Evolutionary conservation across 495 filamentous ascomycete species (phyloP).

Genomic region (Neurospora sp.): DNA sequence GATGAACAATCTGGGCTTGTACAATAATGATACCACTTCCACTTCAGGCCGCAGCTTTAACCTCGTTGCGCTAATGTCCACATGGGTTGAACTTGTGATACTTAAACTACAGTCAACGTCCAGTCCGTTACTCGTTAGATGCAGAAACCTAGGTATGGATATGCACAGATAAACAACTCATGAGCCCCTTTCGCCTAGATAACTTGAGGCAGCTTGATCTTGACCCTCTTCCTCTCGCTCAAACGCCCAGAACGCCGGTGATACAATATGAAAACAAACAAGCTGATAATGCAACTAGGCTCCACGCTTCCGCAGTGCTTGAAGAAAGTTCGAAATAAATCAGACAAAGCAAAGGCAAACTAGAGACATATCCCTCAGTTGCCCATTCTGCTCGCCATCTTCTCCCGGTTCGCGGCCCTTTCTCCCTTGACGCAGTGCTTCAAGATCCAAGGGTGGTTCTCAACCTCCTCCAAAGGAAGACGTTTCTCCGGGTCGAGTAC

Average conservation of each 20-base stretch:
- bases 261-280: background rate
- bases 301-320: background rate
- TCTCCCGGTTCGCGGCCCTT: constrained; percentile 43
- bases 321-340: background rate
- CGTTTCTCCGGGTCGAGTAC: constrained; percentile 92
- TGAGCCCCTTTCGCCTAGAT: background rate
- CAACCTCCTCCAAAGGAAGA: constrained; percentile 79
- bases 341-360: background rate
- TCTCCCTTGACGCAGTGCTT: constrained; percentile 89
- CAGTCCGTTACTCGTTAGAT: background rate
- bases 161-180: background rate
- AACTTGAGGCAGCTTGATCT: background rate
- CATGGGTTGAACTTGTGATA: background rate
- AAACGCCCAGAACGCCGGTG: background rate
- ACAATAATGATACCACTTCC: background rate
- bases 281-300: background rate
- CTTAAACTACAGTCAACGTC: background rate
- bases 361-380: background rate
- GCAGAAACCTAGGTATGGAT: background rate
- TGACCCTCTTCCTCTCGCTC: background rate
- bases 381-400: constrained; percentile 14
- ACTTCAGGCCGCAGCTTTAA: background rate
- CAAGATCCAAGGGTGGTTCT: constrained; percentile 90
- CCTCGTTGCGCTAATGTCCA: background rate
- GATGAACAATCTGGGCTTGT: background rate